Evolutionary conservation across 169 alveolate genomes (phyloP).

Genomic region (Cryptosporidium canis): DNA sequence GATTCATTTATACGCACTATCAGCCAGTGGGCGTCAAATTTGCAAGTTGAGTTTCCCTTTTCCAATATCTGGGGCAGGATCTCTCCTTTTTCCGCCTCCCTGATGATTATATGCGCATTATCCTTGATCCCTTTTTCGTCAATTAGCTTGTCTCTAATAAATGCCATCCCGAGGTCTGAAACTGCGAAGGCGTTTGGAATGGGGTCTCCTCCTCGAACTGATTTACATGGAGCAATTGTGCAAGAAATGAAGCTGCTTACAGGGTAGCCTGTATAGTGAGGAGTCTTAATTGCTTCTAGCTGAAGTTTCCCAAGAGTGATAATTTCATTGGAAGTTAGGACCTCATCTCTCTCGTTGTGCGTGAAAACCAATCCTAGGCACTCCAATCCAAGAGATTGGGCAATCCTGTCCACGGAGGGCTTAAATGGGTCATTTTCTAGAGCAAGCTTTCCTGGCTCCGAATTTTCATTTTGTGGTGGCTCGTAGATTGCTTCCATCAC

Average conservation of each 20-base stretch:
- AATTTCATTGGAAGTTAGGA: slow-evolving; percentile 93
- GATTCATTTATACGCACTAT: slow-evolving; percentile 85
- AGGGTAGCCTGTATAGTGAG: slow-evolving; percentile 86
- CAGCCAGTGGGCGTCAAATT: slow-evolving; percentile 85
- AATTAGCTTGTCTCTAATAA: slow-evolving; percentile 78
- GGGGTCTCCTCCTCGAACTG: slow-evolving; percentile 81
- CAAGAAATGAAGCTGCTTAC: slow-evolving; percentile 83
- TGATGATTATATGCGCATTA: slow-evolving; percentile 74
- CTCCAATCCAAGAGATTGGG: slow-evolving; percentile 93
- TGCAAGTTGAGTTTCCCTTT: slow-evolving; percentile 80
- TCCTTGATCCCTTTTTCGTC: slow-evolving; percentile 76
- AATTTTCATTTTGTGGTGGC: slow-evolving; percentile 92
- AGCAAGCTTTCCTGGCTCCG: slow-evolving; percentile 68
- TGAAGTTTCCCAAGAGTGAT: slow-evolving; percentile 77
- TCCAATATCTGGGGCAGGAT: slow-evolving; percentile 82
- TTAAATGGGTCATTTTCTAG: slow-evolving; percentile 77
- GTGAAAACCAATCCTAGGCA: slow-evolving; percentile 96
- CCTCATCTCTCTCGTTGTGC: slow-evolving; percentile 92
- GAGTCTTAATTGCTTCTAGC: slow-evolving; percentile 36
- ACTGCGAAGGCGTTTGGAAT: slow-evolving; percentile 87
- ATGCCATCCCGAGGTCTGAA: slow-evolving; percentile 86
- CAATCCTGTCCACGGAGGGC: slow-evolving; percentile 88
- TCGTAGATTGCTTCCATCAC: slow-evolving; percentile 96
- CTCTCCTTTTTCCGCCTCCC: slow-evolving; percentile 76
- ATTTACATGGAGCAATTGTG: slow-evolving; percentile 85